These are phyloP conservation scores for Planoprotostelium fungivorum DNA, from an alignment of 78 protist species.

Conservation along the genomic window DNA sequence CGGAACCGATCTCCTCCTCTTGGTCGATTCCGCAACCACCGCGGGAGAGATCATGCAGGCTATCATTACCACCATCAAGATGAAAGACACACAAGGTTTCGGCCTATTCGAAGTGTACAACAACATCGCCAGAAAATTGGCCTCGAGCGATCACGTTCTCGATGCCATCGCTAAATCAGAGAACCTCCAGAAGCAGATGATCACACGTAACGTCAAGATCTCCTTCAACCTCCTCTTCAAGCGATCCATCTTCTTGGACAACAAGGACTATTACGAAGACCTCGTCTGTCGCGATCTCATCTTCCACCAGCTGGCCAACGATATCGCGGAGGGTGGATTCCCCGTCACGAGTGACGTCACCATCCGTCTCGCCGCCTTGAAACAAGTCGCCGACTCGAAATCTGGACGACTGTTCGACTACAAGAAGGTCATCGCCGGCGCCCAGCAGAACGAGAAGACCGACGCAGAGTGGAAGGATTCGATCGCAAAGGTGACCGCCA, in stretches of 20 bases:
- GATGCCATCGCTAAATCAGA: slow-evolving; percentile 33
- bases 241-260: slow-evolving; percentile 24
- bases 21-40: slow-evolving; percentile 50
- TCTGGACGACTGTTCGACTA: not conserved
- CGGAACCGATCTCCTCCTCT: slow-evolving; percentile 24
- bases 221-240: slow-evolving; percentile 40
- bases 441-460: not conserved
- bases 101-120: slow-evolving; percentile 27
- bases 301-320: slow-evolving; percentile 6
- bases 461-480: not conserved
- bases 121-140: slow-evolving; percentile 42
- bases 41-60: slow-evolving; percentile 16
- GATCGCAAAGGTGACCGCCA: not conserved
- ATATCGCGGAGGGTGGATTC: not conserved
- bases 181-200: slow-evolving; percentile 29
- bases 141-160: slow-evolving; percentile 24
- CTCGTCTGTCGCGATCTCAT: slow-evolving; percentile 21
- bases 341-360: not conserved
- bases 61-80: slow-evolving; percentile 27
- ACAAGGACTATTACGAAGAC: not conserved
- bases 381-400: not conserved
- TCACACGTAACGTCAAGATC: slow-evolving; percentile 10
- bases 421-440: not conserved
- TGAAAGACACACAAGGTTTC: slow-evolving; percentile 35
- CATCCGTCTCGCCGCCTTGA: not conserved